phyloP scores from a whole-genome alignment of 208 protist genomes.

The Herpetomonas samuelpessoai region DNA sequence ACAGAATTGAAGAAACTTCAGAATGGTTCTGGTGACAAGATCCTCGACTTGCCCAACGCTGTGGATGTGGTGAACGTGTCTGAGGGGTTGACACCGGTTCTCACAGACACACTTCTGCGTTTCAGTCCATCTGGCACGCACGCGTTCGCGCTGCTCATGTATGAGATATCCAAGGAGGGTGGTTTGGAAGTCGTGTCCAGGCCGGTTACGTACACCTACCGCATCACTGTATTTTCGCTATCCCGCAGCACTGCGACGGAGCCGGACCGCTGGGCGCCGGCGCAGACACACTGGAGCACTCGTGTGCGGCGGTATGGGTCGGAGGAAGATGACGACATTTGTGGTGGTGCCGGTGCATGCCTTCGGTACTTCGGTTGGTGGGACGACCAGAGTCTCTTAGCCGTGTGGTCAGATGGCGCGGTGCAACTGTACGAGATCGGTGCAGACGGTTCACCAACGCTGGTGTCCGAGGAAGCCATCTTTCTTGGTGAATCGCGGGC shows the following conservation, averaged over 20 bases:
- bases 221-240: conserved; percentile 17
- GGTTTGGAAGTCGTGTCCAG: too few relatives aligned
- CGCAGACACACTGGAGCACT: conserved; percentile 15
- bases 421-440: conserved; percentile 20
- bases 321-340: too few relatives aligned
- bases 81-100: too few relatives aligned
- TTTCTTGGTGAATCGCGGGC: too few relatives aligned
- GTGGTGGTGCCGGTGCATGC: too few relatives aligned
- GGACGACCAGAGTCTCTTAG: conserved; percentile 33
- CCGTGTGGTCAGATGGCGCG: conserved; percentile 54
- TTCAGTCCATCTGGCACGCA: neutral
- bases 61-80: too few relatives aligned
- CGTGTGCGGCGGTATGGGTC: too few relatives aligned
- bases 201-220: too few relatives aligned
- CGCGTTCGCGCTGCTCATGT: neutral
- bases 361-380: conserved; percentile 45
- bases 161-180: too few relatives aligned
- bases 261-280: conserved; percentile 6
- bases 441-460: too few relatives aligned
- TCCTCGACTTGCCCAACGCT: neutral
- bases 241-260: conserved; percentile 14
- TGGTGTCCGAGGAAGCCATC: too few relatives aligned
- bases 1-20: conserved; percentile 8
- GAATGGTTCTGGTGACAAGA: neutral
- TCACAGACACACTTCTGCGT: neutral